Evolutionary conservation across 176 grass and related monocot species (phyloP), one percentile per base, ranked within the genome.

Genomic region (Otatea glauca): DNA sequence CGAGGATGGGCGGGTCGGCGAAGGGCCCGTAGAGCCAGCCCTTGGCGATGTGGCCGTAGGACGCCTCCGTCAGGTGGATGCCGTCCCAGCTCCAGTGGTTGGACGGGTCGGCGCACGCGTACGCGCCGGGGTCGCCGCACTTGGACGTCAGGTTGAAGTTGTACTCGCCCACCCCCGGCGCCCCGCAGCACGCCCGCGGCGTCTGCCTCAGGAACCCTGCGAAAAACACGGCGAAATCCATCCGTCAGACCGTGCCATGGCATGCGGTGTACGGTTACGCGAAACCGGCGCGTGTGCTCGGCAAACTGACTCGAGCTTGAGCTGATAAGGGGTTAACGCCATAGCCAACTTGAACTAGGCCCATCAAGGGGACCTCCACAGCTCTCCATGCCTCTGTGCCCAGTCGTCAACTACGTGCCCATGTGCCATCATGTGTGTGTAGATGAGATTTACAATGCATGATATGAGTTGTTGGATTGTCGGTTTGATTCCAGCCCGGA

Each of bases 51-150:
- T 94, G 87, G 61, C 90, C 91, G 13, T 90, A 90, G 49, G 91
- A 56, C 0, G 88, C 91, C 70, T 92, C 88, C 5, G 91, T 92
- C 63, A 92, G 85, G 47, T 92, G 91, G 72, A 92, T 73, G 48
- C 91, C 91, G 78, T 92, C 91, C 91, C 92, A 94, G 80, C 86
- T 94, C 92, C 78, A 84, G 76, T 94, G 90, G 80, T 87, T 92
- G 21, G 85, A 90, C 0, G 92, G 92, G 64, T 94, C 84, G 0
- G 32, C 27, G 86, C 92, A 94, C 0, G 90, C 48, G 76, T 64
- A 79, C 4, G 92, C 82, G 0, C 92, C 92, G 0, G 90, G 88
- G 8, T 90, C 80, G 0, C 90, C 90, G 35, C 92, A 94, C 67
- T 88, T 88, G 75, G 92, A 84, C 4, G 92, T 90, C 16, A 94